Conservation (phyloP, 2,329 filamentous ascomycete species). For the Pleomassaria siparia region DNA sequence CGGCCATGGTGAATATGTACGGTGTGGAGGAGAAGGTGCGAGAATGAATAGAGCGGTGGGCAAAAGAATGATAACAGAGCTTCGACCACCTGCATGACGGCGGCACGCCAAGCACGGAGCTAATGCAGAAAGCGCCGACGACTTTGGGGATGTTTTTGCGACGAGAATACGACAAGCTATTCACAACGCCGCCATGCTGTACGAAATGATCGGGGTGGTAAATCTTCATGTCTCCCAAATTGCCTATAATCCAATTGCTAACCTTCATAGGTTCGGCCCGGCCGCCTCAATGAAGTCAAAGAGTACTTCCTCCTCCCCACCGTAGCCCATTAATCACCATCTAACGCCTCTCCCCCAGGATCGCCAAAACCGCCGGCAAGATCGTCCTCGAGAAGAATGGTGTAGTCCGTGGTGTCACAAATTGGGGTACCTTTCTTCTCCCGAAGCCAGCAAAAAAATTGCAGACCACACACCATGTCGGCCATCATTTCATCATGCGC, state of each 20-base stretch:
- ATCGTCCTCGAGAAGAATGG: conserved; percentile 81
- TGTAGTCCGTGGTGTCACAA: conserved; percentile 87
- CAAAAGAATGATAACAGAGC: not conserved
- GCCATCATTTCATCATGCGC: conserved; percentile 97
- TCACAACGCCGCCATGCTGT: conserved; percentile 69
- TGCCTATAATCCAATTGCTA: not conserved
- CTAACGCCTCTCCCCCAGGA: conserved; percentile 57
- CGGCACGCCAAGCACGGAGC: not conserved
- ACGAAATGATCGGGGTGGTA: conserved; percentile 96
- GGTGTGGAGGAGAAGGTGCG: conserved; percentile 5
- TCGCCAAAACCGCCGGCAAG: conserved; percentile 81
- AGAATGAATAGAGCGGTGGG: conserved; percentile 7
- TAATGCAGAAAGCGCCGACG: conserved; percentile 2
- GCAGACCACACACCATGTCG: conserved; percentile 78
- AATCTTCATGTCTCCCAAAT: conserved; percentile 38
- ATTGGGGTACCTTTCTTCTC: conserved; percentile 92
- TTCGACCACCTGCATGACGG: conserved; percentile 4
- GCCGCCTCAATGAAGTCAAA: conserved; percentile 88
- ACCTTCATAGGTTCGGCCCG: conserved; percentile 75
- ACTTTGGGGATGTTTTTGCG: conserved; percentile 1
- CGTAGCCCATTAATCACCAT: conserved; percentile 4
- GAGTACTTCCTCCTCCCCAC: conserved; percentile 62
- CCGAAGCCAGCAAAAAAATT: conserved; percentile 77
- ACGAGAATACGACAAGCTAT: conserved; percentile 9
- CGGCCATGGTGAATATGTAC: conserved; percentile 33